Evolutionary conservation across 208 protist species (phyloP), one percentile per base, ranked within the genome.

Genomic region (Trypanosoma cruzi): DNA sequence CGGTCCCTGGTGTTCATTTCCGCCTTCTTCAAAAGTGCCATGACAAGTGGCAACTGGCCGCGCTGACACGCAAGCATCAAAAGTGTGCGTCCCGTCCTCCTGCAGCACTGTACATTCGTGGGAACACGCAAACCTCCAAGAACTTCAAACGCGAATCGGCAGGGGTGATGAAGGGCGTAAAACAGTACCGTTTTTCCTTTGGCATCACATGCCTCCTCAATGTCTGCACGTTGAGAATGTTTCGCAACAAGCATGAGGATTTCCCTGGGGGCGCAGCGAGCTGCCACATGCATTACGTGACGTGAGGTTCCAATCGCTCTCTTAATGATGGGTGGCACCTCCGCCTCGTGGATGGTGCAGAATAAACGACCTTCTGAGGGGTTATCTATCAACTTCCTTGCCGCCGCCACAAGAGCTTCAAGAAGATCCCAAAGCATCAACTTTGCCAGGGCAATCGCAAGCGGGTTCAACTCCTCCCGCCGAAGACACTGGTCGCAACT

Each of bases 211-310:
- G 78, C 71, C 7, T 59, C 37, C 61, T 95, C 89, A 44, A 95
- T 81, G 64, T 95, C 85, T 16, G 48, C 34, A 40, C 85, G 80
- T 29, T 66, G 49, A 42, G 75, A 90, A 68, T 89, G 86, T 31
- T 73, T 77, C 5, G 79, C 78, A 29, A 93, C 57, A 37, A 77
- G 70, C 11, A 92, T 52, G 46, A 93, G 52, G 24, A 84, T 65
- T 18, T 90, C 85, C 58, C 78, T 77, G 0, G 84, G 69, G 0
- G 82, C 90, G 54, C 36, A 70, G 20, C 69, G 68, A 7, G 86
- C 84, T 18, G 66, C 83, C 8, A 71, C 68, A 53, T 95, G 89
- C 75, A 93, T 86, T 28, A 90, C 79, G 72, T 95, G 85, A 29
- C 84, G 81, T 34, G 77, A 64, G 34, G 63, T 48, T 3, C 86